phyloP scores from a whole-genome alignment of 1,284 basidiomycete species.

The Ustilago nuda region DNA sequence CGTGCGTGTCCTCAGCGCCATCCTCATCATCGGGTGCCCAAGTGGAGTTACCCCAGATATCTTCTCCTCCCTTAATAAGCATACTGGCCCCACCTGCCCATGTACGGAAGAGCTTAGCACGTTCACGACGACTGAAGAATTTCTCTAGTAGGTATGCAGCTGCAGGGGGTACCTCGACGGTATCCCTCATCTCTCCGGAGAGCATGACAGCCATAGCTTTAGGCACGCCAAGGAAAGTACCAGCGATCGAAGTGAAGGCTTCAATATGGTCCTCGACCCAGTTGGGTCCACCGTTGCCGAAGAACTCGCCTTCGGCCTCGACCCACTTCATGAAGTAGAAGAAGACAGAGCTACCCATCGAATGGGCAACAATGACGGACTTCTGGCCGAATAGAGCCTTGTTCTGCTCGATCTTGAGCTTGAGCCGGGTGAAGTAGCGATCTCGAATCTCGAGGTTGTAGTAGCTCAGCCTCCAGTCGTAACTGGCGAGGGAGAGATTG shows the following conservation, averaged over 20 bases:
- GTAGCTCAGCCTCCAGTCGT: slow-evolving; percentile 79
- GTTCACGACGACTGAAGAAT: slow-evolving; percentile 85
- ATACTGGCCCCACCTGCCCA: slow-evolving; percentile 90
- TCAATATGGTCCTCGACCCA: slow-evolving; percentile 86
- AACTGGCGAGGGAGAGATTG: slow-evolving; percentile 65
- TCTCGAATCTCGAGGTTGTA: slow-evolving; percentile 89
- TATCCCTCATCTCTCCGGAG: slow-evolving; percentile 89
- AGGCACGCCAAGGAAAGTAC: slow-evolving; percentile 81
- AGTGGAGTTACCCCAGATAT: slow-evolving; percentile 83
- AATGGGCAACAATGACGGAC: slow-evolving; percentile 85
- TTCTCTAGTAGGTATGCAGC: slow-evolving; percentile 78
- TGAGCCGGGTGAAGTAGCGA: slow-evolving; percentile 89
- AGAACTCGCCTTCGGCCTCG: slow-evolving; percentile 78
- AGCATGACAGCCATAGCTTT: slow-evolving; percentile 97
- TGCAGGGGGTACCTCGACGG: slow-evolving; percentile 88
- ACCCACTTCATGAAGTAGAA: slow-evolving; percentile 82
- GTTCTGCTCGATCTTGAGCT: slow-evolving; percentile 85
- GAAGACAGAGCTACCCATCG: slow-evolving; percentile 70
- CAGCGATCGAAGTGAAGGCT: slow-evolving; percentile 77
- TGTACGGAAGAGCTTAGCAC: slow-evolving; percentile 88
- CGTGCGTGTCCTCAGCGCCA: slow-evolving; percentile 71
- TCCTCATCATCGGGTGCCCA: slow-evolving; percentile 65
- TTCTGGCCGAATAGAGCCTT: slow-evolving; percentile 80
- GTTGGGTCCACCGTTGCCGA: slow-evolving; percentile 84
- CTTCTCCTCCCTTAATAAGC: slow-evolving; percentile 80